A percentile compares a stretch with the other conserved stretches of the same genome.
phyloP scores from a whole-genome alignment of 148 eudicot species.

The Rhododendron vialii region DNA sequence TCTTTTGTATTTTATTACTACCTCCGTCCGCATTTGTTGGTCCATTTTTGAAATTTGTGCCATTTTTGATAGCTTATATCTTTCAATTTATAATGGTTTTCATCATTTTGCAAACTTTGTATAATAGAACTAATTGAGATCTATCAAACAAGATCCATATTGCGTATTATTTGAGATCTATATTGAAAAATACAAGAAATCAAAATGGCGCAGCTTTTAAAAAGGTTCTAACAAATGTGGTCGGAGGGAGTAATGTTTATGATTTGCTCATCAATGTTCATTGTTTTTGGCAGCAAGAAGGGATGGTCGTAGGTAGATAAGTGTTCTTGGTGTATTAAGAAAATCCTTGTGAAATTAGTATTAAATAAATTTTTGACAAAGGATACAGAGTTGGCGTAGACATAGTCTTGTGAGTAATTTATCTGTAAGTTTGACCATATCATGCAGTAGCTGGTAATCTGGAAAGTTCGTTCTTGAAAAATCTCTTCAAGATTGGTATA shows the following conservation, averaged over 20 bases:
- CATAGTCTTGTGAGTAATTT: neutral
- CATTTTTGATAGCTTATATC: too few species aligned
- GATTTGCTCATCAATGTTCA: neutral
- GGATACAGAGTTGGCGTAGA: neutral
- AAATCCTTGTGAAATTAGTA: neutral
- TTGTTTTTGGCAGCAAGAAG: neutral
- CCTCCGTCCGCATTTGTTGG: too few species aligned
- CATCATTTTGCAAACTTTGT: too few species aligned
- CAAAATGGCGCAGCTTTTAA: too few species aligned
- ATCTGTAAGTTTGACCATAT: neutral
- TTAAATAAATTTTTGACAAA: neutral
- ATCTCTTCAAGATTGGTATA: neutral
- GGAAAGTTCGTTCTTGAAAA: constrained; percentile 2
- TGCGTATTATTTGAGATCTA: too few species aligned
- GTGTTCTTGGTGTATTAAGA: neutral
- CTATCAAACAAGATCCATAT: too few species aligned
- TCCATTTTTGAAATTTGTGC: too few species aligned
- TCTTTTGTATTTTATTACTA: neutral
- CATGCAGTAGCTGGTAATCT: neutral
- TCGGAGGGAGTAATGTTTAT: neutral
- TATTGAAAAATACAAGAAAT: too few species aligned
- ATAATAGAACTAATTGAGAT: too few species aligned
- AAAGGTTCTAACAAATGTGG: too few species aligned
- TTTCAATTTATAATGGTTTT: too few species aligned
- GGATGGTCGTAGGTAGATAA: neutral